Evolutionary conservation across 257 asterid genomes (phyloP), one percentile per base, ranked within the genome.

Genomic region (Capsicum pubescens): DNA sequence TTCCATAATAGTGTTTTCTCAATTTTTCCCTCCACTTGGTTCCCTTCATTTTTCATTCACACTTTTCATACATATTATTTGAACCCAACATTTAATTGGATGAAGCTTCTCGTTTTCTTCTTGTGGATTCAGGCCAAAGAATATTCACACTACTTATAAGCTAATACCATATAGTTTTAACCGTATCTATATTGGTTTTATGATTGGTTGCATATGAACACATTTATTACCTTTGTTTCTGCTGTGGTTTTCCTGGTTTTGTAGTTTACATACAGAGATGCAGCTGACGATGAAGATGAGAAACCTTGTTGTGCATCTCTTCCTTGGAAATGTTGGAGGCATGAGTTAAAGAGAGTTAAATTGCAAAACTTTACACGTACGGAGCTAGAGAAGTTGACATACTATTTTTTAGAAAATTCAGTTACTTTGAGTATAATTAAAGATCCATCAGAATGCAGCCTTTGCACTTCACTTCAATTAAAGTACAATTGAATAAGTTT

Each of bases 241-340:
- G 16, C 42, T 4, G 35, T 44, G 17, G 16, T 44, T 70, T 70
- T 70, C 55, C 36, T 42, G 56, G 16, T 44, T 44, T 70, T 3
- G 3, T 70, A 42, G 80, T 71, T 71, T 46, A 46, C 80, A n/a
- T 71, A 71, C 42, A 3, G 39, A 46, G 11, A 46, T 72, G 42
- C 11, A 17, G 79, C 8, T 46, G 55, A 0, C 9, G 58, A 42
- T 42, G 79, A 72, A n/a, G 58, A 46, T 12, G n/a, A 11, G 11
- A 72, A 72, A 46, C n/a, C n/a, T 46, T 46, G 39, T 46, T 72
- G 42, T 48, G n/a, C 80, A 72, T 72, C 80, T 46, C 80, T n/a
- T 46, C 9, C n/a, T 11, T 72, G 80, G 59, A 72, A 46, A 46
- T 72, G 80, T 72, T 71, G 12, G 80, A 71, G 3, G 55, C 42